Evolutionary conservation across 768 basidiomycete genomes (phyloP), one percentile per base, ranked within the genome.

Genomic region (Trichaptum fuscoviolaceum): DNA sequence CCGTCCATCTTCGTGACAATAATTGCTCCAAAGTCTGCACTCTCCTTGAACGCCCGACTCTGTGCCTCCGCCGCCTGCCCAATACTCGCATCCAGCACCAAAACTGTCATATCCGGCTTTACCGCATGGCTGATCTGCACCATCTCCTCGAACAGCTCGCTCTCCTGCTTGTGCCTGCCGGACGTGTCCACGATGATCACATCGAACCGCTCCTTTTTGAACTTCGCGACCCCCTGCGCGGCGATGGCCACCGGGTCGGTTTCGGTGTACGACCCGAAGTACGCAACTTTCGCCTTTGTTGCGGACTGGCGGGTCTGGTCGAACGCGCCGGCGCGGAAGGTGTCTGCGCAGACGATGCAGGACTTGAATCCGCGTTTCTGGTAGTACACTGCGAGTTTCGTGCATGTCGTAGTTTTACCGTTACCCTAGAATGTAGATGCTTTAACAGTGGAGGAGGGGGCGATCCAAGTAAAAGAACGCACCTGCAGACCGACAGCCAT

Each of bases 1-100:
- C 97, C 97, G 71, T 99, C 97, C 89, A 99, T 94, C 79, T 99
- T 99, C 12, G 97, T 99, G 18, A 99, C 97, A 67, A 99, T 97
- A 70, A 99, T 99, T 1, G 96, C 97, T 66, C 96, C 97, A 75
- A 99, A 99, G 74, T 97, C 88, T 24, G 95, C 93, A 67, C 91
- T 94, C 69, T 99, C 96, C 78, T 99, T 99, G 84, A 99, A 99
- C 1, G 97, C 97, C 57, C 87, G 86, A 75, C 91, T 92, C 74
- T 99, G 97, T 6, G 93, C 91, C 75, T 99, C 97, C 17, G 97
- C 97, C 9, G 97, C 96, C 83, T 99, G 97, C 73, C 92, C 94
- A 73, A 99, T 99, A 72, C 96, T 98, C 3, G 97, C 97, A 77
- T 99, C 97, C 63, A 99, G 83, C 60, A 99, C 83, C 74, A 99